phyloP scores from a whole-genome alignment of 2,329 filamentous ascomycete genomes.

The Aspergillus brasiliensis region DNA sequence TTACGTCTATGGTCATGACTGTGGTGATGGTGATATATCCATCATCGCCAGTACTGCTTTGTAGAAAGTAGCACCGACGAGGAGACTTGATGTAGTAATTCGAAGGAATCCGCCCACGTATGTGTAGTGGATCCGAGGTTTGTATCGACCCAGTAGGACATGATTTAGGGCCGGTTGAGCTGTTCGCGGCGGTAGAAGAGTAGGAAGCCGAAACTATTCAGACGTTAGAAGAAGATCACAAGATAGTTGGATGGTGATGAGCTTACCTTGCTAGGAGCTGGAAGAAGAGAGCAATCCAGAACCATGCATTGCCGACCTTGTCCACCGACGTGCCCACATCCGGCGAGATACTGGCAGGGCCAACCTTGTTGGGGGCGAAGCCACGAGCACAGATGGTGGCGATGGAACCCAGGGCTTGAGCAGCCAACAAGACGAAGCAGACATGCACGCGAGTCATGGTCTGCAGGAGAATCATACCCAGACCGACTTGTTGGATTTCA shows the following conservation, averaged over 20 bases:
- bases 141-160: too few relatives aligned
- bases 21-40: too few relatives aligned
- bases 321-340: slow-evolving; percentile 4
- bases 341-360: background rate
- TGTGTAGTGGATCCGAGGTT: too few relatives aligned
- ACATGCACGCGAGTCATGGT: slow-evolving; percentile 6
- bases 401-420: slow-evolving; percentile 4
- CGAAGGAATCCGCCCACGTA: too few relatives aligned
- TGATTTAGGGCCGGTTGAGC: slow-evolving; percentile 40
- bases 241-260: background rate
- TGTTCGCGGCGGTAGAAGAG: slow-evolving; percentile 48
- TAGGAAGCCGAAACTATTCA: slow-evolving; percentile 34
- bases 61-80: too few relatives aligned
- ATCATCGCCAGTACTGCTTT: too few relatives aligned
- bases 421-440: slow-evolving; percentile 2
- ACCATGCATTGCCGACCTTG: slow-evolving; percentile 5
- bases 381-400: slow-evolving; percentile 4
- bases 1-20: too few relatives aligned
- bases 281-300: slow-evolving; percentile 8
- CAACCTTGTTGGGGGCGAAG: slow-evolving; percentile 5
- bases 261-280: slow-evolving; percentile 2
- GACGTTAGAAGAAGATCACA: slow-evolving; percentile 36
- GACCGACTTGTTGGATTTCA: slow-evolving; percentile 5
- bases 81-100: too few relatives aligned
- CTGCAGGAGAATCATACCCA: slow-evolving; percentile 8